Conservation (phyloP, 2,329 filamentous ascomycete species). For the Apiospora marii region DNA sequence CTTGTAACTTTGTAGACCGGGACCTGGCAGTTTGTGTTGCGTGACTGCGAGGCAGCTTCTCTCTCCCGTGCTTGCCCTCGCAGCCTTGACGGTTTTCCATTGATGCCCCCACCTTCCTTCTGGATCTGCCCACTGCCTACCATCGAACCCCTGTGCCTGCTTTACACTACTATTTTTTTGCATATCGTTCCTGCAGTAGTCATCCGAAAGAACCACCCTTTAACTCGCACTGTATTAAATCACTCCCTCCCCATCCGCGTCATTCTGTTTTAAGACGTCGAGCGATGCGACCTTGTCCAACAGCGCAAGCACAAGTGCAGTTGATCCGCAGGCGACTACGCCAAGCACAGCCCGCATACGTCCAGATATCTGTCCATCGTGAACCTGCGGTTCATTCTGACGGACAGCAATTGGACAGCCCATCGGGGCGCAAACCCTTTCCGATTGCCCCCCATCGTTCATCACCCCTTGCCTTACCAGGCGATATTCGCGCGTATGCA, state of each 20-base stretch:
- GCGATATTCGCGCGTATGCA: constrained; percentile 16
- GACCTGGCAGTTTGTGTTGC: constrained; percentile 8
- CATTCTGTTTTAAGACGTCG: constrained; percentile 16
- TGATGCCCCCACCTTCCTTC: neutral
- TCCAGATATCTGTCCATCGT: neutral
- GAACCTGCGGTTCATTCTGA: neutral
- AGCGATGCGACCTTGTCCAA: constrained; percentile 12
- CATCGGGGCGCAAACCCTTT: neutral
- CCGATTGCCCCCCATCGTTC: neutral
- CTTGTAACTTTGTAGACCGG: neutral
- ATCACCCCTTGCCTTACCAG: constrained; percentile 16
- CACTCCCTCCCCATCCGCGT: neutral
- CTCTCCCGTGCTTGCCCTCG: neutral
- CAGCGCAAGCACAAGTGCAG: constrained; percentile 7
- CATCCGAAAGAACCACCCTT: neutral
- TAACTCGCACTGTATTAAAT: neutral
- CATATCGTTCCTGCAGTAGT: constrained; percentile 18
- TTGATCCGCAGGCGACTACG: neutral
- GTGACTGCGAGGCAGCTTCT: neutral
- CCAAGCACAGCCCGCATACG: neutral
- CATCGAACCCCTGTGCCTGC: constrained; percentile 9
- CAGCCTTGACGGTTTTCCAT: neutral
- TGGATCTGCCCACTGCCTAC: neutral
- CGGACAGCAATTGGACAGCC: neutral
- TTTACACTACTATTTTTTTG: neutral